These are phyloP conservation scores for Xanthoparmelia taractica DNA, from an alignment of 495 filamentous ascomycete genomes.

Conservation along the genomic window DNA sequence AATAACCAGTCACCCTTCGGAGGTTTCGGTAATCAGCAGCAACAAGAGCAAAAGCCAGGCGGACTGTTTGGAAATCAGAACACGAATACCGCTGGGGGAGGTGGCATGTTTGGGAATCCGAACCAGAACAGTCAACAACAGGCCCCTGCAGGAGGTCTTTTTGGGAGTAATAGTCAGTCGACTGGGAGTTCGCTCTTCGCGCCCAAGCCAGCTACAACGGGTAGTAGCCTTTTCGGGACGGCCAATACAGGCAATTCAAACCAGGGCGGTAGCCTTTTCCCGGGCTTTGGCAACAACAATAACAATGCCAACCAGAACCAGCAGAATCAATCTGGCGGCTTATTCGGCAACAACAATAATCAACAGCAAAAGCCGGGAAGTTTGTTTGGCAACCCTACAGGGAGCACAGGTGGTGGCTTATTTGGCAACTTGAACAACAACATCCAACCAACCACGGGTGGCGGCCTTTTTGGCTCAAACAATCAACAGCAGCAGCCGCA, in stretches of 20 bases:
- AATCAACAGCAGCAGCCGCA: conserved; percentile 61
- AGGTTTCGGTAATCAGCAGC: conserved; percentile 41
- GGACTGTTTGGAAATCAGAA: conserved; percentile 43
- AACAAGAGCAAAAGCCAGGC: conserved; percentile 40
- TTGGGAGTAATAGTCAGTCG: conserved; percentile 32
- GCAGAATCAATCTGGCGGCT: conserved; percentile 32
- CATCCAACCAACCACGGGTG: conserved; percentile 44
- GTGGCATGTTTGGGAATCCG: conserved; percentile 39
- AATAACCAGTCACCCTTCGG: conserved; percentile 32
- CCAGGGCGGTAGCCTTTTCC: conserved; percentile 20
- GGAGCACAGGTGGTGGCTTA: conserved; percentile 32
- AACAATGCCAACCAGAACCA: conserved; percentile 35
- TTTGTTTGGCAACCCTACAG: conserved; percentile 39
- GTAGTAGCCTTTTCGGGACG: conserved; percentile 43
- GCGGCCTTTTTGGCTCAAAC: conserved; percentile 49
- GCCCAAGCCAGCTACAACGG: conserved; percentile 28
- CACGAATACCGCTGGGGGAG: conserved; percentile 20
- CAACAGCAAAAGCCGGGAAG: conserved; percentile 41
- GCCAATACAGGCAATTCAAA: conserved; percentile 23
- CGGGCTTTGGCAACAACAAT: conserved; percentile 28
- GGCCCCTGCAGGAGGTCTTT: conserved; percentile 31
- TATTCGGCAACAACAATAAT: conserved; percentile 40
- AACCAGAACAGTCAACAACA: conserved; percentile 34
- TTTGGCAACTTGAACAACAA: conserved; percentile 32
- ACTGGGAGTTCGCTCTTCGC: conserved; percentile 39